Conservation (phyloP, 108 stramenopile genomes). For the Pseudonitzschia pungens region DNA sequence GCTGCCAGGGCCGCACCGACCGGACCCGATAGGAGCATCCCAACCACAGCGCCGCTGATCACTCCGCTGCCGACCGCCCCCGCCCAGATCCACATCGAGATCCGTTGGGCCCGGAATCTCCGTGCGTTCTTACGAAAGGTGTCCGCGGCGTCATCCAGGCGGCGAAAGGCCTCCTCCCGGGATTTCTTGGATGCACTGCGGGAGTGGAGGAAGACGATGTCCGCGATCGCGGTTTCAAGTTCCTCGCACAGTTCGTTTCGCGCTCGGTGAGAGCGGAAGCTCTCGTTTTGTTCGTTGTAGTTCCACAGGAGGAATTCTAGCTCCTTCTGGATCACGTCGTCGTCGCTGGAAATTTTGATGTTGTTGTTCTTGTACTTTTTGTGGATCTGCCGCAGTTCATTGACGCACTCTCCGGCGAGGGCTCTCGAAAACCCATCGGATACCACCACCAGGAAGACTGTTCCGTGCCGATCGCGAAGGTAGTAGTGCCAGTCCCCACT, state of each 20-base stretch:
- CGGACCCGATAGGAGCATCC: background rate
- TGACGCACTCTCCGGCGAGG: background rate
- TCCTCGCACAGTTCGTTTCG: background rate
- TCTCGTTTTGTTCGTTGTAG: conserved; percentile 3
- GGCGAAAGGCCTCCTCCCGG: background rate
- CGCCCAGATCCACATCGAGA: background rate
- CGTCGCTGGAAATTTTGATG: no score
- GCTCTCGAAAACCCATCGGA: background rate
- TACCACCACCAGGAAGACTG: background rate
- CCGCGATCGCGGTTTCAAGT: background rate
- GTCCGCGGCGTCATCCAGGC: background rate
- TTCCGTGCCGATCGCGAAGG: background rate
- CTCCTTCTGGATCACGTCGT: background rate
- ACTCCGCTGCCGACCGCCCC: background rate
- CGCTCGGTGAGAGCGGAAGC: background rate
- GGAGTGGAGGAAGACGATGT: background rate
- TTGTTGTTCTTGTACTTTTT: background rate
- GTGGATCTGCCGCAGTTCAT: background rate
- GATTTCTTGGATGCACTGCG: no score
- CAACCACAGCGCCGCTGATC: background rate
- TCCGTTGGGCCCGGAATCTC: background rate
- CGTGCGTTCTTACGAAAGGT: background rate
- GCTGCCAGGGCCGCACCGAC: background rate
- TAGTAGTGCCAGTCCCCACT: background rate
- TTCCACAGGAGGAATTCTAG: background rate